A percentile compares a stretch with the other conserved stretches of the same genome.
Conservation (phyloP, 1,284 basidiomycete genomes). For the Neonothopanus nambi region DNA sequence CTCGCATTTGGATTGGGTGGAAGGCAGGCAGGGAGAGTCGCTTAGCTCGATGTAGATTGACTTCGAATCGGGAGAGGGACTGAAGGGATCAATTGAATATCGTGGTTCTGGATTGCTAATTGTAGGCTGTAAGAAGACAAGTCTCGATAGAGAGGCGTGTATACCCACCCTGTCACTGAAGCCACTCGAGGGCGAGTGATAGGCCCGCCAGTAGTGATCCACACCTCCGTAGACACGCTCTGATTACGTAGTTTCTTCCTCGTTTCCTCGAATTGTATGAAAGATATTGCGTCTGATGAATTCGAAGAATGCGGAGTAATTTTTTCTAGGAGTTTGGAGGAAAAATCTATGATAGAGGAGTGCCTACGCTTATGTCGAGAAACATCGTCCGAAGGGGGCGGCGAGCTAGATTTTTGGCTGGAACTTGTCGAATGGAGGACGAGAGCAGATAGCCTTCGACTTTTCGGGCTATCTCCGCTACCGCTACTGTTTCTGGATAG, state of each 20-base stretch:
- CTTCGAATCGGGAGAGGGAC: slow-evolving; percentile 38
- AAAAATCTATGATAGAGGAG: slow-evolving; percentile 31
- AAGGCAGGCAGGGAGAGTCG: slow-evolving; percentile 19
- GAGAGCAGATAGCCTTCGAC: neutral
- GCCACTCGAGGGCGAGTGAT: slow-evolving; percentile 14
- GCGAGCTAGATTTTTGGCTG: too few relatives aligned
- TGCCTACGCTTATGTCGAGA: slow-evolving; percentile 14
- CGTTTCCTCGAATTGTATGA: slow-evolving; percentile 3
- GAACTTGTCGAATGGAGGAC: slow-evolving; percentile 8
- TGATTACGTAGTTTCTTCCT: neutral
- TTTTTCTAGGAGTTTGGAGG: slow-evolving; percentile 32
- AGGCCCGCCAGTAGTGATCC: slow-evolving; percentile 32
- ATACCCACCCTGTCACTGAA: slow-evolving; percentile 17
- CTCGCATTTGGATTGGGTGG: slow-evolving; percentile 28
- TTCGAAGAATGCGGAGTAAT: slow-evolving; percentile 21
- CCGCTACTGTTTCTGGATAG: neutral
- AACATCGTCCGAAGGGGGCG: slow-evolving; percentile 13
- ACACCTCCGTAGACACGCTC: slow-evolving; percentile 22
- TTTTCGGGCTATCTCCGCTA: neutral
- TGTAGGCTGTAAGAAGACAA: neutral
- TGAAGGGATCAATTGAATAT: slow-evolving; percentile 35
- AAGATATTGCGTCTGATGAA: slow-evolving; percentile 1
- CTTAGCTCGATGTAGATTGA: slow-evolving; percentile 41
- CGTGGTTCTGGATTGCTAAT: slow-evolving; percentile 16
- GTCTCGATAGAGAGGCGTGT: neutral